Base-by-base conservation (phyloP, 2,329 filamentous ascomycete genomes). In the Colletotrichum sojae region DNA sequence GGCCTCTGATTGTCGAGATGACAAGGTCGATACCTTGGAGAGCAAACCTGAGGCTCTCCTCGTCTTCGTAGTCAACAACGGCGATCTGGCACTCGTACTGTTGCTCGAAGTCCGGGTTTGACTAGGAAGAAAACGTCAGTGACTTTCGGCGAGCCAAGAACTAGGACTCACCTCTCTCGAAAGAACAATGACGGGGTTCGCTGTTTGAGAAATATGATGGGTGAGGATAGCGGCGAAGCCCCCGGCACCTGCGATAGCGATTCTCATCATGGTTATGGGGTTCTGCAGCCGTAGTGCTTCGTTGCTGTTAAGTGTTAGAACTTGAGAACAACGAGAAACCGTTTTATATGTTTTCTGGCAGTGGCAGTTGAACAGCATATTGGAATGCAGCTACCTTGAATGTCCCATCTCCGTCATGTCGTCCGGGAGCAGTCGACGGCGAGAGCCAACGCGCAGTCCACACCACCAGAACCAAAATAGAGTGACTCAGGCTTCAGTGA, bases 21-120 rank as follows among this genome's bases (percentile, higher is more conserved):
- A 94, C 88, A 12, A 93, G 86, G 77, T 94, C 91, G 49, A 93
- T 86, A 10, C 92, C 92, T 66, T 86, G 86, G n/a, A 95, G 85
- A 9, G 88, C 86, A 76, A 90, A 93, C 15, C 83, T 83, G 27
- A 95, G 84, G 49, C 85, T 85, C 1, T 85, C 82, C 39, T 84
- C 78, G 70, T 89, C 83, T 71, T 84, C 79, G 77, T 94, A 94
- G 80, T 94, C 84, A n/a, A 94, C 90, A 48, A 88, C 82, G 64
- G 89, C 83, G 54, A 93, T 88, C 77, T 94, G 91, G 73, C 91
- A 91, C 53, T 85, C 88, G 67, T 85, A 83, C 13, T 81, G 78
- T 13, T 81, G 76, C 53, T 83, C 82, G 63, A 90, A 85, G 69
- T 86, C 84, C 45, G 86, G 82, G 73, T 89, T 87, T 53, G 79